Evolutionary conservation across 2,329 filamentous ascomycete genomes (phyloP).

Genomic region (Colletotrichum sp.): DNA sequence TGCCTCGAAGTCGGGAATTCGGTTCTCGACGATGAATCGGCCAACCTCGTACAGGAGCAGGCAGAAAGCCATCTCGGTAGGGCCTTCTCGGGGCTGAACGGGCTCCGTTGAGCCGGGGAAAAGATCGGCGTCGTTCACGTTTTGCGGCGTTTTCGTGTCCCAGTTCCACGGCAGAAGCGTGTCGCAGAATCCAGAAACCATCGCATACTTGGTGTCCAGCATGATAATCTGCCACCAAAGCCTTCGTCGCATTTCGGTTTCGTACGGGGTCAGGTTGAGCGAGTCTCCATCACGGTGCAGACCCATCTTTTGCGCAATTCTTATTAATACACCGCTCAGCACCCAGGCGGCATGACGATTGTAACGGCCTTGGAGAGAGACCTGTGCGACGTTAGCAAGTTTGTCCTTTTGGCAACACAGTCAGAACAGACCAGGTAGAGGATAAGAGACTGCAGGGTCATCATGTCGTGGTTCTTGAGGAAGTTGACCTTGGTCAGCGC

Average conservation of each 20-base stretch:
- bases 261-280: slow-evolving; percentile 63
- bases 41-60: slow-evolving; percentile 56
- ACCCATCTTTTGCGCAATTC: slow-evolving; percentile 72
- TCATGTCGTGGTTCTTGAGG: slow-evolving; percentile 61
- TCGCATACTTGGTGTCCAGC: slow-evolving; percentile 60
- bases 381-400: slow-evolving; percentile 36
- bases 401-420: neutral
- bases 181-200: slow-evolving; percentile 62
- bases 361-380: slow-evolving; percentile 62
- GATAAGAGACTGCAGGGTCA: slow-evolving; percentile 63
- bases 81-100: slow-evolving; percentile 56
- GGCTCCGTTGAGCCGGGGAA: slow-evolving; percentile 58
- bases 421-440: slow-evolving; percentile 55
- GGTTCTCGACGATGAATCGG: slow-evolving; percentile 49
- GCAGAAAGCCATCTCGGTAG: slow-evolving; percentile 66
- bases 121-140: slow-evolving; percentile 65
- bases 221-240: slow-evolving; percentile 71
- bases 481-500: slow-evolving; percentile 61
- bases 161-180: slow-evolving; percentile 56
- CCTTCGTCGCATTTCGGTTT: slow-evolving; percentile 70
- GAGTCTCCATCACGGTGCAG: slow-evolving; percentile 66
- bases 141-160: slow-evolving; percentile 61
- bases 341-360: slow-evolving; percentile 66
- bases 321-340: slow-evolving; percentile 63
- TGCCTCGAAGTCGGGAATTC: slow-evolving; percentile 45